These are phyloP conservation scores for Backusella circina DNA, from an alignment of 192 early-diverging fungal species.

Conservation along the genomic window DNA sequence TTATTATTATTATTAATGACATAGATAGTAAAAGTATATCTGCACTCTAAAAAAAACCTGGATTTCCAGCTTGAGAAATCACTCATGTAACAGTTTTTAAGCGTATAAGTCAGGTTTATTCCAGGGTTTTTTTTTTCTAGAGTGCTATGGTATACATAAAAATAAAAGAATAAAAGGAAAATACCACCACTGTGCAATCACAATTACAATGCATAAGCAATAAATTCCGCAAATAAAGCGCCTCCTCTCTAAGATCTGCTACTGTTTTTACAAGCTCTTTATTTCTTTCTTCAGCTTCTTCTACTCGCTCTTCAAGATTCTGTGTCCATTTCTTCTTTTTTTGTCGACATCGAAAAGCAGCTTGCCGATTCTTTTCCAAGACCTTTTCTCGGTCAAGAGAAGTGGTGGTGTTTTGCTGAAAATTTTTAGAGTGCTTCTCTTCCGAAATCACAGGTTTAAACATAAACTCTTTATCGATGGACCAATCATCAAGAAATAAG, in stretches of 20 bases:
- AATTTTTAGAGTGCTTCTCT: background rate
- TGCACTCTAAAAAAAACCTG: too few relatives aligned
- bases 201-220: constrained; percentile 18
- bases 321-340: constrained; percentile 23
- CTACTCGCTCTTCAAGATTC: constrained; percentile 11
- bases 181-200: constrained; percentile 23
- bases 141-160: background rate
- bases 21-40: background rate
- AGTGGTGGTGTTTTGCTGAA: background rate
- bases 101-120: too few relatives aligned
- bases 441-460: background rate
- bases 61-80: too few relatives aligned
- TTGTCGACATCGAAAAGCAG: constrained; percentile 26
- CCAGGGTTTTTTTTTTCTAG: too few relatives aligned
- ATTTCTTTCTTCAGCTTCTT: constrained; percentile 9
- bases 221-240: constrained; percentile 17
- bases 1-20: background rate
- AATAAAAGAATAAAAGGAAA: background rate
- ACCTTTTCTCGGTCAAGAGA: background rate
- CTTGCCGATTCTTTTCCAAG: constrained; percentile 2
- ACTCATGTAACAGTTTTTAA: too few relatives aligned
- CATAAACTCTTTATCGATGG: background rate
- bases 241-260: constrained; percentile 14
- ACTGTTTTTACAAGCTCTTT: constrained; percentile 6
- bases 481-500: background rate